These are phyloP conservation scores for Bassia scoparia DNA, from an alignment of 148 eudicot genomes.

Conservation along the genomic window DNA sequence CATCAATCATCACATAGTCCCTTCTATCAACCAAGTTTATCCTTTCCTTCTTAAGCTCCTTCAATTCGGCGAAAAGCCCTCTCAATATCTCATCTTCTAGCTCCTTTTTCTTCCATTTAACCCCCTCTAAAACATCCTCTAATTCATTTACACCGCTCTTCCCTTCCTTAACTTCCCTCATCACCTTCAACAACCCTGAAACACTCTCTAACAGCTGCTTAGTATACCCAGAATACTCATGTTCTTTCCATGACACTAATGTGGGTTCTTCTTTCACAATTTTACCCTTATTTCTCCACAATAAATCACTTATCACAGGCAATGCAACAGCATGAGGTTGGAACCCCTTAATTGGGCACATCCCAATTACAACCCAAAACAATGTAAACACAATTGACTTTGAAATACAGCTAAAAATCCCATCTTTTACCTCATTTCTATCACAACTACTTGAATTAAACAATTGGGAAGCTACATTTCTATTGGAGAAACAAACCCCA, in stretches of 20 bases:
- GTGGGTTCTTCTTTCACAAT: conserved; percentile 24
- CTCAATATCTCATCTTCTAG: conserved; percentile 56
- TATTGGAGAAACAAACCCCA: conserved; percentile 25
- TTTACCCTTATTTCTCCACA: conserved; percentile 35
- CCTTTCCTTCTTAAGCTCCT: conserved; percentile 39
- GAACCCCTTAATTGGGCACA: conserved; percentile 48
- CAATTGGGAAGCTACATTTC: conserved; percentile 13
- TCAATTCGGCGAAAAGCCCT: conserved; percentile 46
- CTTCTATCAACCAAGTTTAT: conserved; percentile 34
- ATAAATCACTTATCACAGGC: conserved; percentile 32
- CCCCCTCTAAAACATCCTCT: conserved; percentile 47
- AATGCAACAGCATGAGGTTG: conserved; percentile 40
- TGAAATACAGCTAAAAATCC: conserved; percentile 27
- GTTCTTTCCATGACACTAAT: conserved; percentile 37
- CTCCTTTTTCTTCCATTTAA: conserved; percentile 47
- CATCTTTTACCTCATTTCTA: conserved; percentile 17
- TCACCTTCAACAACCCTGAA: conserved; percentile 35
- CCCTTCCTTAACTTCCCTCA: conserved; percentile 52
- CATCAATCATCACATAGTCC: conserved; percentile 23
- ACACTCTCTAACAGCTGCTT: conserved; percentile 45
- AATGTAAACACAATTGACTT: conserved; percentile 43
- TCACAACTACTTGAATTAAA: conserved; percentile 11
- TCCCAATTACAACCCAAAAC: conserved; percentile 49
- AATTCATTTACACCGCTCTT: conserved; percentile 33
- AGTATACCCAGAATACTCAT: conserved; percentile 51